Base-by-base conservation (phyloP, 2,329 filamentous ascomycete genomes). In the Botrytis cinerea region DNA sequence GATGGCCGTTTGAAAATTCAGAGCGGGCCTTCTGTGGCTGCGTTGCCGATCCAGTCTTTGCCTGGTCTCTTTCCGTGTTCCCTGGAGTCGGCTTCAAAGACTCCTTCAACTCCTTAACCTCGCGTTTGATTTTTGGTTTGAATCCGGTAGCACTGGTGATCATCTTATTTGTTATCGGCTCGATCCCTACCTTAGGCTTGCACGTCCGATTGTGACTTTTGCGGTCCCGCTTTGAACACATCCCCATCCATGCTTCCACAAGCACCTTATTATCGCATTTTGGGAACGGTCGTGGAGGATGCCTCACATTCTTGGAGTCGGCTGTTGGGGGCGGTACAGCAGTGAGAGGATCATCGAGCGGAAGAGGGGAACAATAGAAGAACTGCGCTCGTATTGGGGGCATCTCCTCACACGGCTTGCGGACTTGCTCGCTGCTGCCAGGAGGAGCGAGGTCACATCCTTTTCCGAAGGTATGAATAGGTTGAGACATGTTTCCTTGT, bases 311-410 rank as follows among this genome's bases (percentile, higher is more conserved):
- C 73, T 84, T 87, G 22, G 86, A 80, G 69, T 91, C 83, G 81
- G 85, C 75, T 38, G 82, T 82, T 80, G 88, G 81, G 81, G 89
- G 80, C 83, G 86, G 82, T 18, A 85, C 83, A 1, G 91, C 88
- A 16, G 92, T 93, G n/a, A 97, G 86, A 38, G 93, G 93, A 79
- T 97, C 94, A 79, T 97, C 94, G 80, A 97, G 94, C 45, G 94
- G 91, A 68, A 95, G 87, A 20, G 90, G 85, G 18, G 94, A 96
- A 22, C 90, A 88, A 82, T 97, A 97, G 83, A 97, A 97, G 84
- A 94, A 97, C 76, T 94, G 93, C 35, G 91, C 87, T 46, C 87
- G 85, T 71, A 92, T 82, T 0, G 88, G 86, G 25, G 92, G 91
- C 38, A 88, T 85, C 71, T 84, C 85, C 78, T 76, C 82, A 79